A percentile compares a stretch with the other conserved stretches of the same genome.
phyloP scores from a whole-genome alignment of 305 asterid genomes.

The Fraxinus sp. region DNA sequence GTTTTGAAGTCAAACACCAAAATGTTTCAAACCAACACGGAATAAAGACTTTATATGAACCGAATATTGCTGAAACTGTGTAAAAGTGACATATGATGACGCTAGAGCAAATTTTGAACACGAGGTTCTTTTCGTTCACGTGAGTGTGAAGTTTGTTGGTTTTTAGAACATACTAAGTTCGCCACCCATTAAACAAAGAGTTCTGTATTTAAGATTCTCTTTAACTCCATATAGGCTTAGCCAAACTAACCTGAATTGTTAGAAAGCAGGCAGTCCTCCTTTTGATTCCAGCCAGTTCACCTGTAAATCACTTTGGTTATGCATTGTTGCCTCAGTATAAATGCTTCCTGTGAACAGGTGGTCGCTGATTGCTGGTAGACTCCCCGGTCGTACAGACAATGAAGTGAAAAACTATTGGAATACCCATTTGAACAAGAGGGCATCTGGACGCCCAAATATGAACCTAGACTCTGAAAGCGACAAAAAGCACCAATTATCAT shows the following conservation, averaged over 20 bases:
- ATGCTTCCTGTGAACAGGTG: constrained; percentile 26
- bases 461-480: constrained; percentile 5
- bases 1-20: neutral
- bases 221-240: neutral
- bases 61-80: neutral
- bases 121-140: neutral
- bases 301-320: neutral
- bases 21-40: neutral
- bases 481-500: neutral
- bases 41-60: neutral
- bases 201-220: neutral
- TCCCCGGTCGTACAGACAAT: constrained; percentile 56
- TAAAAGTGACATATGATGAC: neutral
- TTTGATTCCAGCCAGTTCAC: neutral
- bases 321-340: neutral
- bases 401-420: constrained; percentile 59
- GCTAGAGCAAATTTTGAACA: neutral
- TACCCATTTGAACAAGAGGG: constrained; percentile 60
- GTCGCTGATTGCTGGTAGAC: constrained; percentile 55
- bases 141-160: neutral
- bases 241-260: neutral
- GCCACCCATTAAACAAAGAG: neutral
- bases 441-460: constrained; percentile 21
- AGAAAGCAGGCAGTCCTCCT: neutral
- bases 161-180: neutral